Evolutionary conservation across 352 stramenopile species (phyloP), one percentile per base, ranked within the genome.

Genomic region (Globisporangium iwayamae): DNA sequence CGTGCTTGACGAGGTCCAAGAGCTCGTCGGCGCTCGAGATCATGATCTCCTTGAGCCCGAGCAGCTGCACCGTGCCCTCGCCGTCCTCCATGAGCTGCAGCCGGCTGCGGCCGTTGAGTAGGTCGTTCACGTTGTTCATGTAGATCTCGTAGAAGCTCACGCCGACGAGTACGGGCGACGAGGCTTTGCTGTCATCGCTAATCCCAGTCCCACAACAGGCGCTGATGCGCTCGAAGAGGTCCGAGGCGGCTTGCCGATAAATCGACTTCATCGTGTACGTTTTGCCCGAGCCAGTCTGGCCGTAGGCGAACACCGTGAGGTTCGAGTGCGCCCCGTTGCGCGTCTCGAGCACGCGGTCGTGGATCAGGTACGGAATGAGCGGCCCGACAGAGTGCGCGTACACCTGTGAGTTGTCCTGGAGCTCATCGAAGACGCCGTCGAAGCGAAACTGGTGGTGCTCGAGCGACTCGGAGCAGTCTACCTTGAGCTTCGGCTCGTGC

Each of bases 81-180:
- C 83, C 90, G 69, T 98, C 94, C 66, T 98, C 94, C 61, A 98
- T 86, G 48, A 96, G 87, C 60, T 97, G 90, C 20, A 98, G 80
- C n/a, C 83, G 78, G 36, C 79, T 83, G 57, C 94, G 79, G 20
- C 74, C 70, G 63, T 98, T 98, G 20, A 98, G 78, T 43, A 99
- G 69, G 68, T 98, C 96, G 66, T 97, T 97, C 14, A 98, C 80
- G 59, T 94, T 93, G 72, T 96, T 97, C 56, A 96, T 96, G 73
- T 99, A 98, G 60, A 99, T 98, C 78, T 99, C 96, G 79, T 98
- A 99, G 45, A 98, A 96, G 39, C 89, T 97, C 41, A 97, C 88
- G 38, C 83, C 76, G 4, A 98, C 87, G 9, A 58, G 70, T 45
- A 98, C 76, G 25, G 48, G 48, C 16, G 48, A 55, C 7, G 48